These are phyloP conservation scores for Suhomyces emberorum DNA, from an alignment of 805 yeast species.

Conservation along the genomic window DNA sequence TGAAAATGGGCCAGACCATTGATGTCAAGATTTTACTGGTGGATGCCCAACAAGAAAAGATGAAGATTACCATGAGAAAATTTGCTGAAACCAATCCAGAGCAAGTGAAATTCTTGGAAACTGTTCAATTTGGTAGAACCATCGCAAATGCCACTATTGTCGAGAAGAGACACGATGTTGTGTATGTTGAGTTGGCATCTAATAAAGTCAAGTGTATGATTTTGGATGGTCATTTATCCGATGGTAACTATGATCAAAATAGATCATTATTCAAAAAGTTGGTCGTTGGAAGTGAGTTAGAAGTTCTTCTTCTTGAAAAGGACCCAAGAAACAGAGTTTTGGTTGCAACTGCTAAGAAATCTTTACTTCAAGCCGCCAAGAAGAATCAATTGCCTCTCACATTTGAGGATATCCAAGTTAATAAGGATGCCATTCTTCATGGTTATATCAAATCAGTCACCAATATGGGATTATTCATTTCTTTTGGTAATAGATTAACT, in stretches of 20 bases:
- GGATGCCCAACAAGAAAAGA: slow-evolving; percentile 49
- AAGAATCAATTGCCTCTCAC: slow-evolving; percentile 50
- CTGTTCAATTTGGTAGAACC: slow-evolving; percentile 58
- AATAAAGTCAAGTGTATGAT: slow-evolving; percentile 64
- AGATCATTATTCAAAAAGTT: slow-evolving; percentile 62
- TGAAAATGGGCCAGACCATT: slow-evolving; percentile 82
- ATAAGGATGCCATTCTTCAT: slow-evolving; percentile 44
- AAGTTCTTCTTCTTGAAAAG: slow-evolving; percentile 65
- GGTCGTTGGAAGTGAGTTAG: slow-evolving; percentile 58
- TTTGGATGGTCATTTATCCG: slow-evolving; percentile 71
- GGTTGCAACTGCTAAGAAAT: slow-evolving; percentile 59
- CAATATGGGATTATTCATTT: slow-evolving; percentile 77
- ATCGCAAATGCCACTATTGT: slow-evolving; percentile 57
- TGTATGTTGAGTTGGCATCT: slow-evolving; percentile 55
- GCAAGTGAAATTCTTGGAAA: slow-evolving; percentile 44
- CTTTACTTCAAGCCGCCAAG: slow-evolving; percentile 64
- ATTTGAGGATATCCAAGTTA: slow-evolving; percentile 55
- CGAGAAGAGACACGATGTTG: slow-evolving; percentile 71
- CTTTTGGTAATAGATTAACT: slow-evolving; percentile 74
- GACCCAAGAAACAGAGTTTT: slow-evolving; percentile 59
- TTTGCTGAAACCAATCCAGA: slow-evolving; percentile 49
- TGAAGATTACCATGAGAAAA: slow-evolving; percentile 73
- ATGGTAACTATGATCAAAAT: slow-evolving; percentile 69
- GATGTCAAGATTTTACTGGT: slow-evolving; percentile 59
- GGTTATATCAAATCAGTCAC: slow-evolving; percentile 82